Evolutionary conservation across 2,329 filamentous ascomycete species (phyloP).

Genomic region (Aspergillus quadricinctus): DNA sequence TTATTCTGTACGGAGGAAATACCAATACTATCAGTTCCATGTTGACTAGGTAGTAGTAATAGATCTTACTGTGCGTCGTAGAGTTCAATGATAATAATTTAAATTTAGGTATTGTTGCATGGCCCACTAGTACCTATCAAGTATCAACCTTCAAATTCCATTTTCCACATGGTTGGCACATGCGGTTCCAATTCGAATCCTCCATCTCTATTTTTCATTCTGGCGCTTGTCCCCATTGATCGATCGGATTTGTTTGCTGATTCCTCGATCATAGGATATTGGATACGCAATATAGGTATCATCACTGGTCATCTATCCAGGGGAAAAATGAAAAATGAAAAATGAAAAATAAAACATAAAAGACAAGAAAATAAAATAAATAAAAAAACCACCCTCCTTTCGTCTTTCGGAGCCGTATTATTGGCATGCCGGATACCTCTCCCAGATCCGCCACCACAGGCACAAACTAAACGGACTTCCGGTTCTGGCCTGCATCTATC

Average conservation of each 20-base stretch:
- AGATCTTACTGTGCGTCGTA: too few relatives aligned
- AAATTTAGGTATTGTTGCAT: background rate
- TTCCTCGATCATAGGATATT: background rate
- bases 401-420: background rate
- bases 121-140: background rate
- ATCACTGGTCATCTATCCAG: background rate
- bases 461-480: background rate
- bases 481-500: background rate
- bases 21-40: too few relatives aligned
- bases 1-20: background rate
- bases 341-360: background rate
- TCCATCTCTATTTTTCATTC: background rate
- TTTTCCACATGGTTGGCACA: conserved; percentile 31
- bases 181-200: conserved; percentile 18
- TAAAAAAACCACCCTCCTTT: background rate
- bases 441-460: background rate
- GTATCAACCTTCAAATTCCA: background rate
- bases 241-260: background rate
- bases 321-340: background rate
- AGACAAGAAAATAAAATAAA: background rate
- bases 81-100: background rate
- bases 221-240: background rate
- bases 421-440: background rate
- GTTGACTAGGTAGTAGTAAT: too few relatives aligned
- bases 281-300: background rate